These are phyloP conservation scores for Microthyrium microscopicum DNA, from an alignment of 2,329 filamentous ascomycete genomes.

Conservation along the genomic window DNA sequence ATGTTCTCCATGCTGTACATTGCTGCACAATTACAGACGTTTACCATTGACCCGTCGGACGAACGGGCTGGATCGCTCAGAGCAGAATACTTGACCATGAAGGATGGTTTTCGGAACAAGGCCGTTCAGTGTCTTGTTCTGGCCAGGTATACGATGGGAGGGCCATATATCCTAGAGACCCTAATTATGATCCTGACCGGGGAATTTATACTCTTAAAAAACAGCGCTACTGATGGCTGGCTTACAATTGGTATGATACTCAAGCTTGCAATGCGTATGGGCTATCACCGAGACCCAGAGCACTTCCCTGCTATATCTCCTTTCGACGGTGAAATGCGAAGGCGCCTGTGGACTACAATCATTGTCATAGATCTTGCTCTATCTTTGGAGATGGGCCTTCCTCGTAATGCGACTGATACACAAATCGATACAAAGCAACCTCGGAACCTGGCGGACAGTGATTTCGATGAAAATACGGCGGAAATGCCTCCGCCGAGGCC, in stretches of 20 bases:
- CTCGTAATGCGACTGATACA: constrained; percentile 18
- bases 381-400: constrained; percentile 19
- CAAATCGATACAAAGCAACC: constrained; percentile 22
- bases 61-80: constrained; percentile 13
- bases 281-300: constrained; percentile 24
- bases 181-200: constrained; percentile 12
- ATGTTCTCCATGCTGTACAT: constrained; percentile 14
- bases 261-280: constrained; percentile 26
- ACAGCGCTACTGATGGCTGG: constrained; percentile 13
- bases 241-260: constrained; percentile 15
- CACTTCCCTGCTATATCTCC: constrained; percentile 18
- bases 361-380: constrained; percentile 25
- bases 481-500: constrained; percentile 12
- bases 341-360: constrained; percentile 28
- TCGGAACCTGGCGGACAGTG: constrained; percentile 22
- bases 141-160: constrained; percentile 15
- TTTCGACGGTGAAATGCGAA: constrained; percentile 24
- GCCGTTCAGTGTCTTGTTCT: constrained; percentile 16
- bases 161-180: constrained; percentile 15
- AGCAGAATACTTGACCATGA: constrained; percentile 13
- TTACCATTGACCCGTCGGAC: constrained; percentile 13
- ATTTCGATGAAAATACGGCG: constrained; percentile 11
- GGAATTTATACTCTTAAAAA: constrained; percentile 13
- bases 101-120: constrained; percentile 15
- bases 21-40: constrained; percentile 13